Evolutionary conservation across 1,284 basidiomycete species (phyloP), one percentile per base, ranked within the genome.

Genomic region (Heterobasidion annosum): DNA sequence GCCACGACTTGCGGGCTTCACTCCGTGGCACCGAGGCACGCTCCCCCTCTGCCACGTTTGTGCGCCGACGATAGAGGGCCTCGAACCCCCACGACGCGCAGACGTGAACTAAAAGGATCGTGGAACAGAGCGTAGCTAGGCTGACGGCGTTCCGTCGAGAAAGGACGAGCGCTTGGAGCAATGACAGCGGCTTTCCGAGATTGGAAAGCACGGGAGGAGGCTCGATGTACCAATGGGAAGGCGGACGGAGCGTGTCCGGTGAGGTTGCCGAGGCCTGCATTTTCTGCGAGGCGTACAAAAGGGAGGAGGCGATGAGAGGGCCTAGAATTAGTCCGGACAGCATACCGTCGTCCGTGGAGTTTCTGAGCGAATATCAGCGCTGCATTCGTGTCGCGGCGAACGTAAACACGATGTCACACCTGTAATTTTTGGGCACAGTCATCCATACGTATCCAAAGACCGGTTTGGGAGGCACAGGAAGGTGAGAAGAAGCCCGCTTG

Each of bases 351-450:
- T 94, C 92, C 8, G 79, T 70, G 49, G 85, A 88, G 56, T 40
- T 51, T 44, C 50, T 59, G 50, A 42, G 54, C 49, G 32, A 13
- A 48, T 32, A 40, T 10, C 25, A 25, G 25, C 25, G 25, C 25
- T 25, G 25, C 25, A 25, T 25, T 25, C 25, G 25, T 25, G 4
- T 3, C 25, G 46, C 19, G 46, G 33, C 44, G 44, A 33, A 34
- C 25, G 18, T 25, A 51, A 34, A 19, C 16, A 53, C 19, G 34
- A 52, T 16, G n/a, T 46, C 34, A 62, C 58, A 87, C 88, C 88
- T 76, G 64, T 89, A 92, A 63, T 91, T 90, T 67, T 90, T 89
- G 0, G 87, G 85, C 8, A 91, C 88, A n/a, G 89, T 88, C 89
- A 91, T 91, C 88, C 88, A 91, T 34, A 91, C 75, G 64, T 83